These are phyloP conservation scores for Candida chilensis DNA, from an alignment of 805 yeast genomes.

Conservation along the genomic window DNA sequence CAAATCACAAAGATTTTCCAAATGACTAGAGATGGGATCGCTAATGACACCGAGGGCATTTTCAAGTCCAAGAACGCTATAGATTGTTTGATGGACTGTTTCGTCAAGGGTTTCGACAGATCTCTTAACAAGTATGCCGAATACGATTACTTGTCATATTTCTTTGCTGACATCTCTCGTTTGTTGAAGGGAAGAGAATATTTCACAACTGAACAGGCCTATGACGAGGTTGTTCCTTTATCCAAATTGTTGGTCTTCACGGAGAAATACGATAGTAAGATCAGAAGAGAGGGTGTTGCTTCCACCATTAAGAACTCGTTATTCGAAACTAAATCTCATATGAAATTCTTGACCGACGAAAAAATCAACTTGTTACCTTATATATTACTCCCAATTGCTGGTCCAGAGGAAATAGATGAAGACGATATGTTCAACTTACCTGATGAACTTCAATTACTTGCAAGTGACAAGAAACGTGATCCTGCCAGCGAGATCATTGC, in stretches of 20 bases:
- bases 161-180: conserved; percentile 86
- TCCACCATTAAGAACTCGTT: conserved; percentile 85
- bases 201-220: conserved; percentile 61
- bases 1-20: conserved; percentile 44
- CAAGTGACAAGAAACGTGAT: conserved; percentile 71
- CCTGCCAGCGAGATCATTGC: conserved; percentile 55
- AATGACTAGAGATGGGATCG: conserved; percentile 17
- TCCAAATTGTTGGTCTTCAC: conserved; percentile 80
- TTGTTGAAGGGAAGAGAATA: conserved; percentile 66
- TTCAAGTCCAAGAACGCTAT: conserved; percentile 52
- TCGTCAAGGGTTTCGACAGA: conserved; percentile 76
- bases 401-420: conserved; percentile 65
- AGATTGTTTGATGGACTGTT: conserved; percentile 82
- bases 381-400: conserved; percentile 71
- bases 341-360: conserved; percentile 46
- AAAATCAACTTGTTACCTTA: conserved; percentile 72
- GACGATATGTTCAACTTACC: conserved; percentile 87
- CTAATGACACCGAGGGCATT: conserved; percentile 27
- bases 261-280: conserved; percentile 65
- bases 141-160: conserved; percentile 77
- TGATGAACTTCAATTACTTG: conserved; percentile 74
- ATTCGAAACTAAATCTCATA: conserved; percentile 70
- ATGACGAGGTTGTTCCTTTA: conserved; percentile 71
- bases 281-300: conserved; percentile 87
- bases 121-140: conserved; percentile 62